Conservation (phyloP, 306 rosid species). For the Trifolium repens region DNA sequence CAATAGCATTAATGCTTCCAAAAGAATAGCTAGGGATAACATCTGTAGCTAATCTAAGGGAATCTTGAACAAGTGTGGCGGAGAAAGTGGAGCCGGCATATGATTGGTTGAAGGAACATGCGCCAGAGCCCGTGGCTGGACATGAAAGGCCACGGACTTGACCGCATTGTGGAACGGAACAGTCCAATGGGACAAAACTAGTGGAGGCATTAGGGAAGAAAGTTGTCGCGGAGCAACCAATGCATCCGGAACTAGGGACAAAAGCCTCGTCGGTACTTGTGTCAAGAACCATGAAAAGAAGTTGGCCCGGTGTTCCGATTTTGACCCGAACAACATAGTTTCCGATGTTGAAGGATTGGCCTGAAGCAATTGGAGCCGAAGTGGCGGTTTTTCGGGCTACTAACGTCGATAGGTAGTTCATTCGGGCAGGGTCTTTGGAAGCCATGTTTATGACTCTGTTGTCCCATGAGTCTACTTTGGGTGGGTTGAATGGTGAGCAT, state of each 20-base stretch:
- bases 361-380: slow-evolving; percentile 76
- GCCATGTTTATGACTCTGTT: slow-evolving; percentile 74
- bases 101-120: slow-evolving; percentile 74
- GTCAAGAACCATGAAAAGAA: slow-evolving; percentile 80
- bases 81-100: slow-evolving; percentile 83
- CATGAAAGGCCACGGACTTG: slow-evolving; percentile 75
- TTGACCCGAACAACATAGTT: slow-evolving; percentile 77
- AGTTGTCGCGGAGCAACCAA: slow-evolving; percentile 60
- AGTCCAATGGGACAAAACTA: slow-evolving; percentile 57
- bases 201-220: slow-evolving; percentile 64
- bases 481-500: slow-evolving; percentile 82
- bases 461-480: slow-evolving; percentile 63
- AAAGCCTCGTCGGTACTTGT: slow-evolving; percentile 85
- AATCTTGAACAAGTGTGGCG: slow-evolving; percentile 70
- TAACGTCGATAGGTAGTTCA: slow-evolving; percentile 65
- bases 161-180: slow-evolving; percentile 63
- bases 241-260: slow-evolving; percentile 78
- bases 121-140: slow-evolving; percentile 46
- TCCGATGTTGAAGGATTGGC: slow-evolving; percentile 73
- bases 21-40: slow-evolving; percentile 60
- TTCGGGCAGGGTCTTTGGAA: slow-evolving; percentile 66
- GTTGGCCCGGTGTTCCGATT: slow-evolving; percentile 80
- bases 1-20: slow-evolving; percentile 63
- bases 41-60: slow-evolving; percentile 48
- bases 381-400: slow-evolving; percentile 54